phyloP scores from a whole-genome alignment of 2,329 filamentous ascomycete genomes.

The Alternaria sp. region DNA sequence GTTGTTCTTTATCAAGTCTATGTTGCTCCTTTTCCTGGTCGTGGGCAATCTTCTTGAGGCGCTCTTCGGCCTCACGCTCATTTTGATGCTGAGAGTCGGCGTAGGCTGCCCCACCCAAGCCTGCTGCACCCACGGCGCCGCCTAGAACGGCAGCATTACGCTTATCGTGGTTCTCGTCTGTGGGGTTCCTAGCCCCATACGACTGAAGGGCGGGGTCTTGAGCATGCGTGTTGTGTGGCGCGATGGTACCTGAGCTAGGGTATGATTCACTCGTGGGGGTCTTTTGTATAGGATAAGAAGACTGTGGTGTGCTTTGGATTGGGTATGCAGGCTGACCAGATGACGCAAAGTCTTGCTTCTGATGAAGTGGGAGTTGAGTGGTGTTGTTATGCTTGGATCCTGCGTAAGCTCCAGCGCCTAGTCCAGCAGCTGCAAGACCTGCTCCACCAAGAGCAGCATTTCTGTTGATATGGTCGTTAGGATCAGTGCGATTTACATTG shows the following conservation, averaged over 20 bases:
- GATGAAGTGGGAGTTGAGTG: constrained; percentile 20
- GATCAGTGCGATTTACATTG: constrained; percentile 29
- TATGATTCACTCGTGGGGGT: constrained; percentile 13
- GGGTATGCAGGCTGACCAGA: constrained; percentile 15
- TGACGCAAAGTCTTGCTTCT: constrained; percentile 19
- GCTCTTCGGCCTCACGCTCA: constrained; percentile 43
- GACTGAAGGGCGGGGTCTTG: constrained; percentile 33
- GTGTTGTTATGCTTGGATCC: constrained; percentile 19
- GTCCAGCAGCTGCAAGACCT: constrained; percentile 27
- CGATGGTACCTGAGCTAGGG: constrained; percentile 20
- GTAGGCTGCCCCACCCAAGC: constrained; percentile 41
- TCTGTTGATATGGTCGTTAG: constrained; percentile 25
- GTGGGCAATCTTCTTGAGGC: constrained; percentile 27
- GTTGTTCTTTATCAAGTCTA: constrained; percentile 26
- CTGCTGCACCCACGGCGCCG: constrained; percentile 35
- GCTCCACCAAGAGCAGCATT: constrained; percentile 37
- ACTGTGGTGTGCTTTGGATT: constrained; percentile 6
- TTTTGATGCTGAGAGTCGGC: constrained; percentile 42
- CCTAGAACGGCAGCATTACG: constrained; percentile 39
- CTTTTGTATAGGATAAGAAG: constrained; percentile 19
- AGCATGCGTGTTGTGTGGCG: constrained; percentile 30
- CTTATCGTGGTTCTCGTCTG: constrained; percentile 34
- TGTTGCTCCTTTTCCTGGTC: constrained; percentile 32
- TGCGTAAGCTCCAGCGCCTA: constrained; percentile 26
- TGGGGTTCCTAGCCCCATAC: constrained; percentile 30